Base-by-base conservation (phyloP, 768 basidiomycete species). In the Lactarius akahatsu region DNA sequence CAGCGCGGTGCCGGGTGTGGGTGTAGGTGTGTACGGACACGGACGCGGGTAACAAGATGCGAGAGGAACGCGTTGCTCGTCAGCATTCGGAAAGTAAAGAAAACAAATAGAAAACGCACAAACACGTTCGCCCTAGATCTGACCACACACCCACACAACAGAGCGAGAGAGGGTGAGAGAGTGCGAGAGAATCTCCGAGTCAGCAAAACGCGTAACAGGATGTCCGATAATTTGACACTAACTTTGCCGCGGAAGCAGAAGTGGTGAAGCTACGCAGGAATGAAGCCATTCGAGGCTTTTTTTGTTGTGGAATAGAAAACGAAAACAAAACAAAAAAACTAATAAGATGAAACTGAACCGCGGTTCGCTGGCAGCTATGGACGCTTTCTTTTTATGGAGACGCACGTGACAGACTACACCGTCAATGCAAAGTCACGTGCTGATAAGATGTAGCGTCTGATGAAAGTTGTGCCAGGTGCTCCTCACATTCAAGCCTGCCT, bases 101-200 rank as follows among this genome's bases (percentile, higher is more conserved):
- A 40, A 2, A n/a, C 13, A 13, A 26, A 23, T n/a, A 47, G 10
- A 52, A 26, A 28, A 67, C 65, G 58, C 41, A 71, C 71, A 41
- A 64, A 74, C 45, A 74, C 78, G 55, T 75, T 78, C 70, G 71
- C 60, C 69, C 71, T 73, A 57, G 23, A 15, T n/a, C n/a, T n/a
- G n/a, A n/a, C 8, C 36, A 30, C 11, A 28, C 26, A 28, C 7
- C 36, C 36, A 38, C 36, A 38, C 10, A 3, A 11, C 28, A 41
- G 15, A 45, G 6, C 43, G 16, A 30, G 20, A 11, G 30, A 1
- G 32, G 3, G 47, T 6, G 11, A n/a, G 45, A 9, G 3, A 6
- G 23, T 23, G 23, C 26, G 50, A 50, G 13, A 34, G 23, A 26
- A 52, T 15, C 26, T 26, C 50, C 23, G 50, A 23, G 50, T 52